Evolutionary conservation across 2,329 filamentous ascomycete genomes (phyloP).

Genomic region (Furcasterigmium furcatum): DNA sequence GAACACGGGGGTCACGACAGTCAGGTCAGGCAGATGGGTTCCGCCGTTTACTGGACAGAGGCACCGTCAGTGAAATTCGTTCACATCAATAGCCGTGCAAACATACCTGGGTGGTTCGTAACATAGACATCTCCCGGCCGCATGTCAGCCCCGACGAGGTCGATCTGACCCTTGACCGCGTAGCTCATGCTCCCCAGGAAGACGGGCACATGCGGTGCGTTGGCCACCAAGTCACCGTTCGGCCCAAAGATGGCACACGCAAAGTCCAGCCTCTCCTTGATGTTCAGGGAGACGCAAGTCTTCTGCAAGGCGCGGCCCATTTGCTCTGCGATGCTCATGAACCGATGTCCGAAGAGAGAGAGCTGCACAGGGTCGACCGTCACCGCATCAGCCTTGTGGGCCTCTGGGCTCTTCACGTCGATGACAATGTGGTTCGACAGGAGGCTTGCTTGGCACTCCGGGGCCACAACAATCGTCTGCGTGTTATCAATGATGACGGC

Average conservation of each 20-base stretch:
- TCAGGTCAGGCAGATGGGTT: too few species aligned
- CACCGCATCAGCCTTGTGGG: slow-evolving; percentile 49
- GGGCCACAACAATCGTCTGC: slow-evolving; percentile 89
- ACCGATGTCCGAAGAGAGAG: slow-evolving; percentile 76
- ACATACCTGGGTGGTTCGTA: slow-evolving; percentile 80
- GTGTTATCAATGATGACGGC: slow-evolving; percentile 85
- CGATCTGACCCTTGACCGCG: slow-evolving; percentile 72
- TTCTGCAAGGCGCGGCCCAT: slow-evolving; percentile 80
- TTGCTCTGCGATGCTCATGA: slow-evolving; percentile 84
- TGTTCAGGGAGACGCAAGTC: slow-evolving; percentile 76
- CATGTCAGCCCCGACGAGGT: slow-evolving; percentile 75
- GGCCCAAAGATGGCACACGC: slow-evolving; percentile 79
- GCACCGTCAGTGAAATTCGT: too few species aligned
- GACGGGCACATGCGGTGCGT: slow-evolving; percentile 76
- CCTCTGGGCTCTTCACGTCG: slow-evolving; percentile 51
- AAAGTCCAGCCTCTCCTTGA: slow-evolving; percentile 80
- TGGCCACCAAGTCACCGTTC: slow-evolving; percentile 72
- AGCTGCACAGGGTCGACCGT: slow-evolving; percentile 67
- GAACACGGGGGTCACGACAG: slow-evolving; percentile 76
- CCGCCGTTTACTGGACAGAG: too few species aligned
- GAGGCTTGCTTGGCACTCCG: slow-evolving; percentile 70
- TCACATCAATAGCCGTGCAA: too few species aligned
- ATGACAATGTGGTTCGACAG: slow-evolving; percentile 34
- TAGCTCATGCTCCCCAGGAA: slow-evolving; percentile 82
- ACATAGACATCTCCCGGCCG: slow-evolving; percentile 79